Percentiles rank a stretch among this genome's conserved stretches.
Conservation (phyloP, 2,329 filamentous ascomycete genomes). For the Emergomyces pasteurianus region DNA sequence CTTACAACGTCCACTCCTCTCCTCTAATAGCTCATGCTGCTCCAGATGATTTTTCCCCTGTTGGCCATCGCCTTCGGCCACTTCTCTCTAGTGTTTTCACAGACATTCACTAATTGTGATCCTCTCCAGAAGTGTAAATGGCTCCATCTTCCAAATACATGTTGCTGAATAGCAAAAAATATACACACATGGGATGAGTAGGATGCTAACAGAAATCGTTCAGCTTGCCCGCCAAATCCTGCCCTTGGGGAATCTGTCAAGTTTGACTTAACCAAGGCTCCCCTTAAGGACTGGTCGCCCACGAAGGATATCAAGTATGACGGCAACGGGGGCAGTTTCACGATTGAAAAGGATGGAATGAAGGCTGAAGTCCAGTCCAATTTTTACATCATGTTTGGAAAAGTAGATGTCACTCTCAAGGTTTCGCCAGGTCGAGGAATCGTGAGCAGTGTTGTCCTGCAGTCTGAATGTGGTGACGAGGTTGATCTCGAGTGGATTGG, state of each 20-base stretch:
- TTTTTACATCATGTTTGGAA: conserved; percentile 98
- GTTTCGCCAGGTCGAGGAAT: conserved; percentile 78
- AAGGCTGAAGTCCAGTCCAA: conserved; percentile 74
- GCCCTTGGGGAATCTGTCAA: conserved; percentile 44
- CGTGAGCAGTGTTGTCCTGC: conserved; percentile 77
- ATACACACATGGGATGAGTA: background rate
- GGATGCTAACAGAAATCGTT: conserved; percentile 35
- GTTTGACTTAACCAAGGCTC: conserved; percentile 35
- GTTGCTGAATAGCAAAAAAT: too few relatives aligned
- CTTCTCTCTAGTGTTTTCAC: conserved; percentile 39
- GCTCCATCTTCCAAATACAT: too few relatives aligned
- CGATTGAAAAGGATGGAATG: conserved; percentile 63
- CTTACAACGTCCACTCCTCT: background rate
- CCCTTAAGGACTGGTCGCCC: conserved; percentile 49
- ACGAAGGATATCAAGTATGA: conserved; percentile 54
- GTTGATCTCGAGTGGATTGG: conserved; percentile 60
- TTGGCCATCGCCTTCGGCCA: conserved; percentile 38
- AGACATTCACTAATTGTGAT: conserved; percentile 67
- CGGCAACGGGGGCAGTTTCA: conserved; percentile 67
- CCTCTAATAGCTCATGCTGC: background rate
- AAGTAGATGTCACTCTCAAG: conserved; percentile 73
- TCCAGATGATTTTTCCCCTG: background rate
- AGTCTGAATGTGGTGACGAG: conserved; percentile 90
- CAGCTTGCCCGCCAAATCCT: conserved; percentile 54
- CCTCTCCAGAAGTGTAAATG: conserved; percentile 35